phyloP scores from a whole-genome alignment of 441 rosid species.

The Jatropha multifida region DNA sequence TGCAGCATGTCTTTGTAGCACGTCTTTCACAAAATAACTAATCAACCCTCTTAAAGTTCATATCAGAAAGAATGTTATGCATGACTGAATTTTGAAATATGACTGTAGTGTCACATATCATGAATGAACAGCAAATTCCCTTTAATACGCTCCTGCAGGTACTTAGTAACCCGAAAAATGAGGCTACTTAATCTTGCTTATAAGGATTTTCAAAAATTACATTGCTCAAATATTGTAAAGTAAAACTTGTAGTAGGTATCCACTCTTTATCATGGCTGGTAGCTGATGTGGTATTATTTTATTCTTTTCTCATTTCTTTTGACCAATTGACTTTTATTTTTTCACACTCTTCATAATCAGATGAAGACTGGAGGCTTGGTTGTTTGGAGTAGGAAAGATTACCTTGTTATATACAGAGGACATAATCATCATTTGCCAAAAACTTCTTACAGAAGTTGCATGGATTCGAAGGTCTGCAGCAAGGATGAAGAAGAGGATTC shows the following conservation, averaged over 20 bases:
- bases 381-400: constrained; percentile 67
- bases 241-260: neutral
- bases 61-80: neutral
- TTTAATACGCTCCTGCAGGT: neutral
- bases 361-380: constrained; percentile 87
- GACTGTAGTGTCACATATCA: neutral
- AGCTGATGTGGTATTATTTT: neutral
- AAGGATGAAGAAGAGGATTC: constrained; percentile 25
- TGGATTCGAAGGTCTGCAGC: constrained; percentile 10
- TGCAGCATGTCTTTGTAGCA: neutral
- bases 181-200: neutral
- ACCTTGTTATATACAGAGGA: constrained; percentile 60
- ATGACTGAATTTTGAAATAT: neutral
- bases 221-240: neutral
- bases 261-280: neutral
- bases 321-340: constrained; percentile 1
- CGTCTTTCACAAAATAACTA: neutral
- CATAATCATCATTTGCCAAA: constrained; percentile 20
- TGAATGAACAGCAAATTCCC: neutral
- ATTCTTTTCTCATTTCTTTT: neutral
- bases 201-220: neutral
- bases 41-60: neutral
- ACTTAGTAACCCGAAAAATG: neutral
- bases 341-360: constrained; percentile 36
- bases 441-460: constrained; percentile 5